Conservation (phyloP, 495 filamentous ascomycete genomes). For the Hyaloscypha finlandica region DNA sequence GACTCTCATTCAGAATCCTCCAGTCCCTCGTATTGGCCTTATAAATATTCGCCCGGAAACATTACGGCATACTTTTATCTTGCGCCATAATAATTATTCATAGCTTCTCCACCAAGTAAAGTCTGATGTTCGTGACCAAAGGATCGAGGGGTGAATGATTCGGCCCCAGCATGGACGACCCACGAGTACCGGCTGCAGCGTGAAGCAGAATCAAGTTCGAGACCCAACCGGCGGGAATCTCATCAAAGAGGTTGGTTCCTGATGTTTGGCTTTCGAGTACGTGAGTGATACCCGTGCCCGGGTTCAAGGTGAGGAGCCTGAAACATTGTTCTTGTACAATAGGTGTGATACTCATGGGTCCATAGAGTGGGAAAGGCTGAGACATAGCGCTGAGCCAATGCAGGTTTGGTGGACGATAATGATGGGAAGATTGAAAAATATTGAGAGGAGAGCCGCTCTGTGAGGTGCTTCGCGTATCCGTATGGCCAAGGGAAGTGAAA, state of each 20-base stretch:
- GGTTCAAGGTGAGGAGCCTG: background rate
- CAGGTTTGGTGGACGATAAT: constrained; percentile 13
- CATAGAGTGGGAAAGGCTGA: constrained; percentile 20
- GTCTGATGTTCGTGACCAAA: background rate
- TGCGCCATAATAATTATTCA: background rate
- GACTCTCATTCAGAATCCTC: background rate
- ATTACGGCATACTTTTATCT: background rate
- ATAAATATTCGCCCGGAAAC: background rate
- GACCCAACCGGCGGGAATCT: constrained; percentile 21
- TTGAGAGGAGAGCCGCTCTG: constrained; percentile 9
- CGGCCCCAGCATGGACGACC: constrained; percentile 17
- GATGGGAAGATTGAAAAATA: constrained; percentile 18
- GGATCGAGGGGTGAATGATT: constrained; percentile 6
- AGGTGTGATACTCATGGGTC: constrained; percentile 11
- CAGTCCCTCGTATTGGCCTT: background rate
- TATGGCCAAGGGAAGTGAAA: constrained; percentile 21
- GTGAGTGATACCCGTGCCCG: constrained; percentile 1
- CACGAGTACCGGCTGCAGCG: constrained; percentile 8
- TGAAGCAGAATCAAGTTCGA: constrained; percentile 25
- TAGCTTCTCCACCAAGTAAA: background rate
- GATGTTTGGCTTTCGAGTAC: background rate
- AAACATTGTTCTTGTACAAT: constrained; percentile 10
- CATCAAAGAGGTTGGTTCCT: constrained; percentile 21
- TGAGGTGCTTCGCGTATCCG: constrained; percentile 23
- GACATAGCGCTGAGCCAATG: constrained; percentile 20